Evolutionary conservation across 768 basidiomycete genomes (phyloP), one percentile per base, ranked within the genome.

Genomic region (Neoboletus brunneissimus): DNA sequence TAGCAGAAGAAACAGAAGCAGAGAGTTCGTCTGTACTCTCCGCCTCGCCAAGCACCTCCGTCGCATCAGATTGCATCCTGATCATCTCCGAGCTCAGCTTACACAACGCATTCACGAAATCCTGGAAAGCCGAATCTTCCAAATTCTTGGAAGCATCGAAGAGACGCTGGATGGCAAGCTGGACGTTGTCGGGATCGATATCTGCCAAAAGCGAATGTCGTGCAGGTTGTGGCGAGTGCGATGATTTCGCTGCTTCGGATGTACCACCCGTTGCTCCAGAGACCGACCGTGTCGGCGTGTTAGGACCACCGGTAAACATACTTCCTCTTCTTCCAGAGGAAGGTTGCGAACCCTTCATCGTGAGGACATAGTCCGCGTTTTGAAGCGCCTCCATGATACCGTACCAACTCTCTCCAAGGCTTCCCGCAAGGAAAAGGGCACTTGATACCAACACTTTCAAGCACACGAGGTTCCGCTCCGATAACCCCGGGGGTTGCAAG

Each of bases 81-180:
- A 98, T 84, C 94, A 98, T 98, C 72, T 94, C 94, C 11, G 84
- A 79, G 66, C 93, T 96, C 25, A 98, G 75, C 64, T 82, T 86
- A 69, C 93, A 95, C 49, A 98, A 71, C 3, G 95, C 90, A 10
- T 68, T 70, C 32, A 85, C 75, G 59, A 98, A 98, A 60, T 86
- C 80, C 46, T 78, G 79, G 73, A 95, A 98, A 4, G 94, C 89
- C 0, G 68, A 63, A 65, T 97, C 93, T 55, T 94, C 90, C 58
- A 98, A 66, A 60, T 86, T 86, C 69, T 88, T 89, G 10, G 91
- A 88, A 0, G 88, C 81, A 55, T 97, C 94, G 62, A 98, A 96
- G 38, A 98, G 73, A 10, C 88, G 79, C 64, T 93, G 90, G 25
- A 97, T 90, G 0, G 86, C 81, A 7, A 71, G 69, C 57, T 86